Evolutionary conservation across 345 rosid genomes (phyloP), one percentile per base, ranked within the genome.

Genomic region (Gossypium herbaceum): DNA sequence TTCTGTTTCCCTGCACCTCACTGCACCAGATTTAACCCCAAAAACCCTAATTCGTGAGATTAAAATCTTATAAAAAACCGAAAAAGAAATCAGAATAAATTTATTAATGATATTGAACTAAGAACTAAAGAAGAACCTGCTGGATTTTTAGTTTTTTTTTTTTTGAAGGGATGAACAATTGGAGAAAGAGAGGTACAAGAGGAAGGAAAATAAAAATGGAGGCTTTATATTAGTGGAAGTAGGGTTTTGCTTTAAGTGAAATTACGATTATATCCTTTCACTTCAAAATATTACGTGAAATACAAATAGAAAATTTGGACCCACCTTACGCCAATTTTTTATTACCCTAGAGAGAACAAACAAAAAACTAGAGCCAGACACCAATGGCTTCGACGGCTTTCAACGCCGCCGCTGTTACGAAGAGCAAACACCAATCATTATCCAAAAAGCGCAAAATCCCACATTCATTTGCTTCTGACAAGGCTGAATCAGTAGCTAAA

Each of bases 11-110:
- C 62, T 70, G 74, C 41, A 57, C 73, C 25, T 48, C 16, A 73
- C 55, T n/a, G 64, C n/a, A 66, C 51, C 65, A 75, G 65, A 76
- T 68, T 25, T 7, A 76, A 25, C 25, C 29, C 44, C 59, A 11
- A 12, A 7, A 24, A 39, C 2, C 2, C 20, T 27, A 19, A 7
- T 16, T 15, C 17, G 57, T 15, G 50, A 73, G 47, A 73, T 9
- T 9, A 73, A 48, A 60, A 60, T 24, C 47, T 1, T 25, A 9
- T 25, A 34, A n/a, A 68, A 56, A 22, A 57, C 16, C 12, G 12
- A 51, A 54, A 34, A 4, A 43, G 27, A 22, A 64, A 17, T 6
- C 10, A 63, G 7, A 24, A 57, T 17, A 25, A 12, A n/a, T 19
- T 34, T 5, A 12, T 17, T 22, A 58, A 20, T 13, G 20, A 44